A percentile compares a stretch with the other conserved stretches of the same genome.
These are phyloP conservation scores for Talinum fruticosum DNA, from an alignment of 148 eudicot genomes.

Conservation along the genomic window DNA sequence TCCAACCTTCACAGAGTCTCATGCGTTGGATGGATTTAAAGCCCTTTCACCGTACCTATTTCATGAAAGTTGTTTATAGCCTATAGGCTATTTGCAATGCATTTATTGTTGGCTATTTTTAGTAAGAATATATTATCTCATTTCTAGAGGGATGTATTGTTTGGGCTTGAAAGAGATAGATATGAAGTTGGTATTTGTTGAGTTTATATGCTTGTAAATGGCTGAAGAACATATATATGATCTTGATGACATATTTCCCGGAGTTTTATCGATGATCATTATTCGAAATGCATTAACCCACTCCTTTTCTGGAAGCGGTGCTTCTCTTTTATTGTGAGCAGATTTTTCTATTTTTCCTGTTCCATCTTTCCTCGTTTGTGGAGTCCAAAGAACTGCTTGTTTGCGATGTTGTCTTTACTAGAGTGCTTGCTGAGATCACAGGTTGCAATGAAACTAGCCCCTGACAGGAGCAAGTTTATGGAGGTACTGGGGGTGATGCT, in stretches of 20 bases:
- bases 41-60: too few relatives aligned
- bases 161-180: too few relatives aligned
- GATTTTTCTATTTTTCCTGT: background rate
- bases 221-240: background rate
- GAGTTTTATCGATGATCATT: background rate
- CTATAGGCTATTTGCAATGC: too few relatives aligned
- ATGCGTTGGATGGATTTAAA: background rate
- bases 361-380: background rate
- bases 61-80: too few relatives aligned
- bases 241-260: background rate
- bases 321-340: too few relatives aligned
- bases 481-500: slow-evolving; percentile 63
- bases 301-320: background rate
- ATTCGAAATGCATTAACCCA: background rate
- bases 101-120: too few relatives aligned
- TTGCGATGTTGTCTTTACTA: background rate
- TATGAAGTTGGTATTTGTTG: background rate
- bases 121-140: too few relatives aligned
- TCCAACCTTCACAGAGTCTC: background rate
- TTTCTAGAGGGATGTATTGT: too few relatives aligned
- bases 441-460: slow-evolving; percentile 87
- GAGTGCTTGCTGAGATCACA: slow-evolving; percentile 24
- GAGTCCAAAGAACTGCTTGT: slow-evolving; percentile 4
- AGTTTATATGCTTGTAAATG: background rate
- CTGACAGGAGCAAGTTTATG: slow-evolving; percentile 83